Conservation (phyloP, 257 asterid species). For the Nicotiana noctiflora region DNA sequence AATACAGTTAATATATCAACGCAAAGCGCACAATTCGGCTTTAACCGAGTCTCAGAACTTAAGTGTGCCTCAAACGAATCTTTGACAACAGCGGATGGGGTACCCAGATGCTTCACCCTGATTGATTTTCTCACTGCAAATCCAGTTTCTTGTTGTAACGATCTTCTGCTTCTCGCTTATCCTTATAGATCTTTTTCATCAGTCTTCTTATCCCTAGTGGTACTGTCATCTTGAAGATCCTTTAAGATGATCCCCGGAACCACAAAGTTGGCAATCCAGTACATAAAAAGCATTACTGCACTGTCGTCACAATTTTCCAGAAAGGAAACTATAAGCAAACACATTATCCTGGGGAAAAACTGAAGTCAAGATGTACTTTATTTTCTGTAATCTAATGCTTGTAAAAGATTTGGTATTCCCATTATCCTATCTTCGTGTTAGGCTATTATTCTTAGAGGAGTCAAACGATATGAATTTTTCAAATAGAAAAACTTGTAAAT, state of each 20-base stretch:
- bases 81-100: no score
- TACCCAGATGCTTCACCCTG: no score
- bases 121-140: no score
- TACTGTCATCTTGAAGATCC: slow-evolving; percentile 26
- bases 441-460: neutral
- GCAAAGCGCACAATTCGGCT: no score
- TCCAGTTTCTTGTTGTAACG: no score
- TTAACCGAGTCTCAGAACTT: no score
- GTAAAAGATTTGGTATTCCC: no score
- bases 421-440: neutral
- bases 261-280: slow-evolving; percentile 54
- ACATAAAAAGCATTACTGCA: slow-evolving; percentile 35
- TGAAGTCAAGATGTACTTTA: no score
- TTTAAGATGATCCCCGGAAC: slow-evolving; percentile 38
- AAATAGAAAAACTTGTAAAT: neutral
- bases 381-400: neutral
- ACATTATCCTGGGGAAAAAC: neutral
- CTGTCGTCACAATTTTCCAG: slow-evolving; percentile 23
- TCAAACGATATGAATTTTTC: no score
- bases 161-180: neutral
- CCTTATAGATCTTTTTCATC: neutral
- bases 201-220: slow-evolving; percentile 12
- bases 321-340: neutral
- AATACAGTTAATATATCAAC: no score
- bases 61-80: no score